Percentiles rank a stretch among this genome's conserved stretches.
phyloP scores from a whole-genome alignment of 73 alveolate species.

The Diophrys sp. region DNA sequence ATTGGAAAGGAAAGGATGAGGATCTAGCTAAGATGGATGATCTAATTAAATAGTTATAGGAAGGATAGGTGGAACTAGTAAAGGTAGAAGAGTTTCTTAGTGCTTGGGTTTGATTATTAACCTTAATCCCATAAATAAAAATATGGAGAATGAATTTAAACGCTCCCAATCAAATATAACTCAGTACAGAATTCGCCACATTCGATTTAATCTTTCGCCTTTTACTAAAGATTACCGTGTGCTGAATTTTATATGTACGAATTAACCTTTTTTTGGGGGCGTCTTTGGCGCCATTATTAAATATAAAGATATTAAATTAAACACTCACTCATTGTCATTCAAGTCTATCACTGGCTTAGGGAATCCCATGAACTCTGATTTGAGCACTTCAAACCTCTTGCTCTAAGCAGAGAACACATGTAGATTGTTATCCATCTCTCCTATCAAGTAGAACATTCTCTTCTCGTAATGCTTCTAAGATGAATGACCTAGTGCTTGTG shows the following conservation, averaged over 20 bases:
- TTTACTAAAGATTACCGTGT: slow-evolving; percentile 99
- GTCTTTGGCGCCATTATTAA: slow-evolving; percentile 56
- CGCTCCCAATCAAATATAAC: not conserved
- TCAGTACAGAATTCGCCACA: slow-evolving; percentile 94
- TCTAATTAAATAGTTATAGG: not conserved
- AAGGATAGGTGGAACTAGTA: not conserved
- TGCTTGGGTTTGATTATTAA: not conserved
- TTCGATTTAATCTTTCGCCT: slow-evolving; percentile 99
- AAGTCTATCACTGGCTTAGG: too few relatives aligned
- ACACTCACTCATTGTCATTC: too few relatives aligned
- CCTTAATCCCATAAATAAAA: not conserved
- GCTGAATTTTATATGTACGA: slow-evolving; percentile 91
- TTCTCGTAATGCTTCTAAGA: too few relatives aligned
- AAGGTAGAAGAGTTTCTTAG: not conserved
- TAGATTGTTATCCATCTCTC: too few relatives aligned
- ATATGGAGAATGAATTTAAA: not conserved
- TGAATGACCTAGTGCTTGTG: too few relatives aligned
- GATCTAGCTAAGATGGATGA: not conserved
- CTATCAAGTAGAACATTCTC: too few relatives aligned
- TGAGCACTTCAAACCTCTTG: too few relatives aligned
- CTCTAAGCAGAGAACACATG: too few relatives aligned
- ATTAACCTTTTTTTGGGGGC: slow-evolving; percentile 79
- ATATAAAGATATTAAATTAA: slow-evolving; percentile 10
- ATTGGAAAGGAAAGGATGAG: not conserved
- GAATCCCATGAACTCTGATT: too few relatives aligned